These are phyloP conservation scores for Achaetomium macrosporum DNA, from an alignment of 2,329 filamentous ascomycete genomes.

Conservation along the genomic window DNA sequence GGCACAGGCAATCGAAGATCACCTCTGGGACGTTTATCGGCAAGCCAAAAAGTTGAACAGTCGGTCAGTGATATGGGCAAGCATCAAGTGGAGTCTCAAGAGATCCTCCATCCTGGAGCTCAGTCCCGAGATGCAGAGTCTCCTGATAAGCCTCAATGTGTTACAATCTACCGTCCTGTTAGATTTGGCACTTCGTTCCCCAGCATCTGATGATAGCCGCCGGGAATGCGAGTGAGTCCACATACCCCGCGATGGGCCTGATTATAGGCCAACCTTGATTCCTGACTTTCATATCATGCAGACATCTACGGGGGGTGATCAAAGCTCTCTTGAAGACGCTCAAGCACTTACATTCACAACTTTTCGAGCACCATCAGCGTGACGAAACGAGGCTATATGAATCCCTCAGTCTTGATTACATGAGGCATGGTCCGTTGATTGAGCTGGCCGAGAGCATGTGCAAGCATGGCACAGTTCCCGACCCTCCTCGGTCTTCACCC, in stretches of 20 bases:
- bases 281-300: background rate
- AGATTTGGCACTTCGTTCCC: background rate
- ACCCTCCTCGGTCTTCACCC: background rate
- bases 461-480: background rate
- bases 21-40: background rate
- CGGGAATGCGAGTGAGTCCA: background rate
- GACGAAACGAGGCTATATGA: background rate
- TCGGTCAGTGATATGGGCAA: background rate
- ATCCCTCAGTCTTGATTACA: background rate
- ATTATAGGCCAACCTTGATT: background rate
- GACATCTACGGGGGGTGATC: background rate
- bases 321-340: background rate
- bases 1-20: background rate
- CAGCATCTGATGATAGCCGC: background rate
- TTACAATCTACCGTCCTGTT: background rate
- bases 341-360: background rate
- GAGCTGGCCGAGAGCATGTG: conserved; percentile 1
- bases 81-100: background rate
- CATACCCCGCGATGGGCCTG: too few relatives aligned
- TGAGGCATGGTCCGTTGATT: background rate
- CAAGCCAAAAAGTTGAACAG: background rate
- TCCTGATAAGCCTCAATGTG: background rate
- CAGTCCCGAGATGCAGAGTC: background rate
- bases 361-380: background rate
- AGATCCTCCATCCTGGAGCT: background rate